Evolutionary conservation across 495 filamentous ascomycete species (phyloP).

Genomic region (Podospora sp.): DNA sequence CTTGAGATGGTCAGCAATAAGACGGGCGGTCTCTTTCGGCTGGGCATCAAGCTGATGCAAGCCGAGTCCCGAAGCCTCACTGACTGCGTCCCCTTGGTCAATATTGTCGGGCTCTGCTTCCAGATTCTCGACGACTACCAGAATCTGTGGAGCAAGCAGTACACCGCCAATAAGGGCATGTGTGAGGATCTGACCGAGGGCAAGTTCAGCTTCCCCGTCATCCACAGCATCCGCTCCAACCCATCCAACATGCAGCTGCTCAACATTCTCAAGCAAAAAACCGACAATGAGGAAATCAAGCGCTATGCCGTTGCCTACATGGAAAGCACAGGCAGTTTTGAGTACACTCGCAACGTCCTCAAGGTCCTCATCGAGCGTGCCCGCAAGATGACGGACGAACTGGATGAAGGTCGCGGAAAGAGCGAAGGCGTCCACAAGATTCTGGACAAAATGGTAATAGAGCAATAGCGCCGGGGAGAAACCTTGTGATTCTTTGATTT

Average conservation of each 20-base stretch:
- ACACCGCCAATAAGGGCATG: conserved; percentile 88
- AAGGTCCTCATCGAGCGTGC: conserved; percentile 67
- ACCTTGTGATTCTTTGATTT: background rate
- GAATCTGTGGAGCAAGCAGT: conserved; percentile 74
- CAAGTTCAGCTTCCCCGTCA: conserved; percentile 97
- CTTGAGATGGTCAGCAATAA: conserved; percentile 99
- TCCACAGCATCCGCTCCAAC: conserved; percentile 86
- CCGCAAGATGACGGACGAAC: conserved; percentile 63
- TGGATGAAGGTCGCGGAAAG: conserved; percentile 59
- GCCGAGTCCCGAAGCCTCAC: conserved; percentile 68
- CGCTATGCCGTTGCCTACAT: conserved; percentile 89
- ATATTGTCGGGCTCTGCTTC: conserved; percentile 88
- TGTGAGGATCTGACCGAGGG: conserved; percentile 97
- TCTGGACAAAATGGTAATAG: conserved; percentile 38
- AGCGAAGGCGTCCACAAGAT: conserved; percentile 52
- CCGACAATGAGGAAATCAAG: conserved; percentile 85
- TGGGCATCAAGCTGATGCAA: conserved; percentile 96
- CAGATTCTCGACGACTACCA: conserved; percentile 97
- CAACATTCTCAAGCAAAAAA: conserved; percentile 91
- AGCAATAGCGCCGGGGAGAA: background rate
- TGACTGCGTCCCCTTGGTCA: conserved; percentile 84
- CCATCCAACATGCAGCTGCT: conserved; percentile 79
- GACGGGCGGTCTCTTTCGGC: conserved; percentile 91
- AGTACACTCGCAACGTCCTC: conserved; percentile 76
- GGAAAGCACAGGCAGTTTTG: conserved; percentile 85